phyloP scores from a whole-genome alignment of 352 stramenopile genomes.

The Pythium coloratum region DNA sequence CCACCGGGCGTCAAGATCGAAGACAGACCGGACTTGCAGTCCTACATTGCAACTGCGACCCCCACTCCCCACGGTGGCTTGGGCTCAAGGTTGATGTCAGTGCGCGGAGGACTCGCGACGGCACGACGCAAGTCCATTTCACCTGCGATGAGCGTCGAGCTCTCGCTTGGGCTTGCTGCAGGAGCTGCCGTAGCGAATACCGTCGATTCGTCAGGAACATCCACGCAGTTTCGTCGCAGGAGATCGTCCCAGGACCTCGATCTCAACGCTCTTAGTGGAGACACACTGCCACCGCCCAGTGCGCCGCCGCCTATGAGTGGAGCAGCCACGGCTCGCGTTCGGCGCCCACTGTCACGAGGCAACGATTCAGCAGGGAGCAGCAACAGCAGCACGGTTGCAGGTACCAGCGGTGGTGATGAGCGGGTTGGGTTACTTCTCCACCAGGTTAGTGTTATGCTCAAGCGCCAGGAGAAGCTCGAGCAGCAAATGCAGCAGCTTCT shows the following conservation, averaged over 20 bases:
- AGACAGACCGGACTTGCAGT: slow-evolving; percentile 42
- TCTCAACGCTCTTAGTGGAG: neutral
- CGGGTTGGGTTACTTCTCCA: slow-evolving; percentile 25
- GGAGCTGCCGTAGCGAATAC: neutral
- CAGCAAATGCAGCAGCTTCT: slow-evolving; percentile 35
- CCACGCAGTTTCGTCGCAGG: neutral
- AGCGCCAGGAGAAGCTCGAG: slow-evolving; percentile 36
- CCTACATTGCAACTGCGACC: slow-evolving; percentile 27
- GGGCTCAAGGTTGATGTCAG: neutral
- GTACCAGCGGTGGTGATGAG: slow-evolving; percentile 9
- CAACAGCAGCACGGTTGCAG: neutral
- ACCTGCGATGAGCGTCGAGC: neutral
- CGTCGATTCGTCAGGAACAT: neutral
- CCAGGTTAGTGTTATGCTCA: slow-evolving; percentile 35
- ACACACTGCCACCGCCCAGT: neutral
- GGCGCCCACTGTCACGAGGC: neutral
- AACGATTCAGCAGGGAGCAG: neutral
- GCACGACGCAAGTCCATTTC: slow-evolving; percentile 20
- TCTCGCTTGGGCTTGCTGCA: neutral
- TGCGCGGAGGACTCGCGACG: slow-evolving; percentile 6
- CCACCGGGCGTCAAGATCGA: slow-evolving; percentile 35
- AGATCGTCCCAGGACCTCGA: neutral
- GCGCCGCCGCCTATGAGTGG: neutral
- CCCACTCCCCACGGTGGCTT: neutral
- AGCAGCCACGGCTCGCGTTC: neutral